Conservation (phyloP, 495 filamentous ascomycete genomes). For the Clohesyomyces aquaticus region DNA sequence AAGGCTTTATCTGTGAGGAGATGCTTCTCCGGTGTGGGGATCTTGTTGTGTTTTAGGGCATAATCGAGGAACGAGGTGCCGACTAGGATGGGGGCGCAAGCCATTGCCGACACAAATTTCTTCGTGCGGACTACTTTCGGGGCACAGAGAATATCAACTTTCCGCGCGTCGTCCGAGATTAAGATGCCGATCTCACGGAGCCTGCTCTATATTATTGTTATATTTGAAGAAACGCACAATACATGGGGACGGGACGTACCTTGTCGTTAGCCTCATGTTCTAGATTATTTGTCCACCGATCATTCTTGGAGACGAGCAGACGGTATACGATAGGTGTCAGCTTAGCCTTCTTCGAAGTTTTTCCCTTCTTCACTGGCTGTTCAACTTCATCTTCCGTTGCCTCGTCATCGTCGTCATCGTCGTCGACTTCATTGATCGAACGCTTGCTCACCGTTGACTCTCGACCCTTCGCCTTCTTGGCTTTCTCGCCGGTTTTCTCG, state of each 20-base stretch:
- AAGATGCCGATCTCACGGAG: conserved; percentile 82
- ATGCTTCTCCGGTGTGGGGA: conserved; percentile 64
- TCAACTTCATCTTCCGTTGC: conserved; percentile 29
- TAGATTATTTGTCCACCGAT: conserved; percentile 70
- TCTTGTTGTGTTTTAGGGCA: conserved; percentile 65
- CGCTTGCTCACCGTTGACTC: conserved; percentile 51
- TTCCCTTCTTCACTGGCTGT: conserved; percentile 60
- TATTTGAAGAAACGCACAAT: background rate
- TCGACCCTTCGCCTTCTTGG: conserved; percentile 34
- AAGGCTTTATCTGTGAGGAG: conserved; percentile 68
- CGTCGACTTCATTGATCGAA: conserved; percentile 60
- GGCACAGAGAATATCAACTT: conserved; percentile 84
- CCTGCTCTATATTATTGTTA: conserved; percentile 60
- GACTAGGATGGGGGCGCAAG: conserved; percentile 73
- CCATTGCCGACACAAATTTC: conserved; percentile 89
- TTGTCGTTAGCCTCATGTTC: conserved; percentile 73
- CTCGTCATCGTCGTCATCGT: conserved; percentile 54
- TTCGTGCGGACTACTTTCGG: conserved; percentile 83
- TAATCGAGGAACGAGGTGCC: conserved; percentile 76
- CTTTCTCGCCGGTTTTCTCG: no score
- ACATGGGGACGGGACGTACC: conserved; percentile 39
- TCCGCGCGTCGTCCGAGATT: conserved; percentile 71
- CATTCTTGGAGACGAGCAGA: conserved; percentile 76
- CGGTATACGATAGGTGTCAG: conserved; percentile 64
- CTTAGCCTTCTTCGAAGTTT: conserved; percentile 54